These are phyloP conservation scores for Hypoxylon subgilvum DNA, from an alignment of 495 filamentous ascomycete species.

Conservation along the genomic window DNA sequence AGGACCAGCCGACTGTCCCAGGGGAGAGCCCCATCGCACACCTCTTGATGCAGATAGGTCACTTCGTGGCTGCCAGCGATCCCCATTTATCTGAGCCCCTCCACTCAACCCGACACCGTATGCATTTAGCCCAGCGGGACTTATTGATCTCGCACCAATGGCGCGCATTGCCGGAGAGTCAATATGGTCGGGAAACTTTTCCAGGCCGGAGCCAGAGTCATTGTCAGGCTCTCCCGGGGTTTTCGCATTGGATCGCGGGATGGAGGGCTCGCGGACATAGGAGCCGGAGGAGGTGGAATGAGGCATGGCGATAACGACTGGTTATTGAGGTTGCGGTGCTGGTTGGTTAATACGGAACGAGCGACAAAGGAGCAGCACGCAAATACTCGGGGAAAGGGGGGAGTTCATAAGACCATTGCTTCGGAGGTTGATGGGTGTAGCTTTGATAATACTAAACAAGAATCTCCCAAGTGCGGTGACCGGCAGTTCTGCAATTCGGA, in stretches of 20 bases:
- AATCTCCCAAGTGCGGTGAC: too few relatives aligned
- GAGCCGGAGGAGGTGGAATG: constrained; percentile 47
- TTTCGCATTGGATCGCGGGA: constrained; percentile 43
- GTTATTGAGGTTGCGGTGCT: constrained; percentile 29
- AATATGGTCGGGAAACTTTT: constrained; percentile 61
- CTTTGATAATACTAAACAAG: too few relatives aligned
- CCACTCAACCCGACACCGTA: constrained; percentile 44
- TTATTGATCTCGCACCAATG: constrained; percentile 40
- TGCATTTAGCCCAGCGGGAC: constrained; percentile 45
- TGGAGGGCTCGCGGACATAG: constrained; percentile 38
- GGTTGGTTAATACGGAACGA: constrained; percentile 38
- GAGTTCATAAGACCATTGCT: constrained; percentile 38
- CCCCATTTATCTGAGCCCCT: constrained; percentile 39
- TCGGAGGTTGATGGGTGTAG: constrained; percentile 6
- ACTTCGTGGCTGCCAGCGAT: constrained; percentile 60
- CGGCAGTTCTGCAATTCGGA: too few relatives aligned
- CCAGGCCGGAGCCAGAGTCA: constrained; percentile 48
- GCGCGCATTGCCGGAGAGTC: constrained; percentile 46
- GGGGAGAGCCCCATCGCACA: constrained; percentile 54
- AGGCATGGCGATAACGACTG: constrained; percentile 44
- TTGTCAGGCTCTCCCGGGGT: constrained; percentile 42
- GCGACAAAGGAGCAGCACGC: constrained; percentile 33
- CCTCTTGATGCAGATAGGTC: constrained; percentile 51
- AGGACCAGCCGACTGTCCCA: constrained; percentile 42
- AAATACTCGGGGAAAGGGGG: constrained; percentile 21